Base-by-base conservation (phyloP, 2,329 filamentous ascomycete genomes). In the Domatiomyces catenatus region DNA sequence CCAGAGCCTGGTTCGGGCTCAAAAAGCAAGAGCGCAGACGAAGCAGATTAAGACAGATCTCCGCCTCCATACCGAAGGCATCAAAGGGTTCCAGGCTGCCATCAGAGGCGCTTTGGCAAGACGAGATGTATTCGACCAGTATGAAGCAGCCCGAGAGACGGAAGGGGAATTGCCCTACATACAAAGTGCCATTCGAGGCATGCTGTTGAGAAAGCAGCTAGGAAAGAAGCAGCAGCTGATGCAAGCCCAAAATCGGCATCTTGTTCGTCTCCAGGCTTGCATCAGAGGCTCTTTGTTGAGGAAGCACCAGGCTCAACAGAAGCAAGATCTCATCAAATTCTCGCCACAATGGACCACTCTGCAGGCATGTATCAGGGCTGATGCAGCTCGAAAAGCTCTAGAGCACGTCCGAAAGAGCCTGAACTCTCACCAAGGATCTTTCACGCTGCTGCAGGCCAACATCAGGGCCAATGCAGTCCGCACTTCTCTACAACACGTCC, bases 1-100 rank as follows among this genome's bases (percentile, higher is more conserved):
- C 10, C 92, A 98, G 66, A 94, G 81, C 64, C 72, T 94, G 46
- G 67, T 88, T 74, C 77, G 85, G 78, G 72, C 69, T 63, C 59
- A 66, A 36, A 69, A 67, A 56, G 65, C 66, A 19, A 66, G 73
- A 49, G 59, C 62, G 8, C 61, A 70, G 63, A 61, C 73, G 57
- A 56, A 70, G 59, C 56, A 68, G 12, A 53, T 74, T 46, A 69
- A 64, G 53, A 63, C 58, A 42, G 62, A 61, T 42, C 59, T 69
- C 47, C 64, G 65, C 26, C 64, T 60, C 52, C 64, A 72, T 49
- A 65, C 68, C 36, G 63, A 67, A 15, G 68, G 69, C 1, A 64
- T 75, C 54, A 69, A 70, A 50, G 59, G 61, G 10, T 68, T 80
- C 50, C 77, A 81, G 62, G 75, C 76, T 44, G 75, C 75, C 5